Base-by-base conservation (phyloP, 192 early-diverging fungal genomes). In the Podila minutissima region DNA sequence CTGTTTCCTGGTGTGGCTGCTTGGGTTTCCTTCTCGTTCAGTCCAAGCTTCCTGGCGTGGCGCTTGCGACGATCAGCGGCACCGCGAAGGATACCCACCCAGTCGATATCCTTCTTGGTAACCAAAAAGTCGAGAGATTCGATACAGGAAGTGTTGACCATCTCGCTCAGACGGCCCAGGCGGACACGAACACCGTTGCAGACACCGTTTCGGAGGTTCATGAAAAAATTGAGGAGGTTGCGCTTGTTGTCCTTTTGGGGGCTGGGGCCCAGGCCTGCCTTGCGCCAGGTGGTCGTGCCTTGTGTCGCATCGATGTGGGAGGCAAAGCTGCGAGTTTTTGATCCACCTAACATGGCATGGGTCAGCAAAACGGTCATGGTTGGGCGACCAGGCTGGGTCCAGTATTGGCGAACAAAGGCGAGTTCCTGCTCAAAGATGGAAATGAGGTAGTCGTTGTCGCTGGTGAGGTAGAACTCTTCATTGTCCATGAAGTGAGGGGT, bases 401-500 rank as follows among this genome's bases (percentile, higher is more conserved):
- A 94, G 61, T 94, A 86, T 63, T 90, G 87, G 33, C 88, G 82
- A 19, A 93, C 88, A 69, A 94, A 95, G 11, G 84, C 77, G 13
- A 95, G 71, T 69, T 94, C 93, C 62, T 87, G 90, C 66, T 93
- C 91, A 69, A 95, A 88, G 24, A 89, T 67, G 24, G 88, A 90
- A 8, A 95, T 89, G 32, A 95, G 67, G 50, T 94, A 94, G 67
- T 95, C 92, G 31, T 90, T 90, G 81, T 95, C 94, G 33, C 88
- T 88, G 17, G 89, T 92, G 11, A 95, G 85, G 66, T 95, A 95
- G 73, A 93, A 95, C 71, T 95, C 90, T 66, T 93, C 92, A 59
- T 83, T 88, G 71, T 95, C 93, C 91, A 95, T 92, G 66, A 95
- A 95, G 59, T 94, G 90, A n/a, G 94, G 94, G 5, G 92, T 88